phyloP scores from a whole-genome alignment of 306 rosid species.

The Trifolium fragiferum region DNA sequence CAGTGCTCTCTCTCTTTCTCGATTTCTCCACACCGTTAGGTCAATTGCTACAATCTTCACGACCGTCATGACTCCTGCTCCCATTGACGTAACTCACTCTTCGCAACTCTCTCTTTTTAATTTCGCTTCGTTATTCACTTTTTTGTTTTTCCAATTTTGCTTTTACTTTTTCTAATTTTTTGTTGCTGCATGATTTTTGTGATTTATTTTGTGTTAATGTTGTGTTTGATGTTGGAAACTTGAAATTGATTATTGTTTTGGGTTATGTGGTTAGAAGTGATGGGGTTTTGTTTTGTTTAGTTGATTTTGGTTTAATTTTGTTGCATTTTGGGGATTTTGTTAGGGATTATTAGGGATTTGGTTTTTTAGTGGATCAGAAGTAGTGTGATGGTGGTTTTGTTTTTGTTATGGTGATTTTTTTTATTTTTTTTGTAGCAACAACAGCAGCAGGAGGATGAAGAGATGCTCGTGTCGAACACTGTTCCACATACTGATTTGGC shows the following conservation, averaged over 20 bases:
- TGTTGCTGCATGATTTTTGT: slow-evolving; percentile 28
- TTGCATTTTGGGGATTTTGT: slow-evolving; percentile 51
- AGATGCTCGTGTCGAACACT: slow-evolving; percentile 84
- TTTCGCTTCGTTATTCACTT: slow-evolving; percentile 32
- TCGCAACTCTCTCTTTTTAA: slow-evolving; percentile 30
- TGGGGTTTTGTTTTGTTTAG: slow-evolving; percentile 37
- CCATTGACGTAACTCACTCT: slow-evolving; percentile 69
- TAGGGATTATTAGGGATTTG: slow-evolving; percentile 38
- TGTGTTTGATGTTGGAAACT: slow-evolving; percentile 15
- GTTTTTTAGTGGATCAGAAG: slow-evolving; percentile 52
- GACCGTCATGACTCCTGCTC: slow-evolving; percentile 78
- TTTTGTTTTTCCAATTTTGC: slow-evolving; percentile 38
- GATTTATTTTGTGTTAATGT: slow-evolving; percentile 24
- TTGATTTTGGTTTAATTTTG: slow-evolving; percentile 46
- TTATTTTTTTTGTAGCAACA: slow-evolving; percentile 52
- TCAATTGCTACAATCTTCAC: slow-evolving; percentile 56
- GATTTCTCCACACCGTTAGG: slow-evolving; percentile 36
- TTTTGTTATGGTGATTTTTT: slow-evolving; percentile 29
- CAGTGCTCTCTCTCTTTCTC: slow-evolving; percentile 47
- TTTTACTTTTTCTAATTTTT: background rate
- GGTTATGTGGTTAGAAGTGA: slow-evolving; percentile 18
- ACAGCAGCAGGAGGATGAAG: slow-evolving; percentile 94
- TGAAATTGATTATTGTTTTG: slow-evolving; percentile 41
- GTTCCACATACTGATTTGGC: slow-evolving; percentile 81
- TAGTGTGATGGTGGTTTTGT: slow-evolving; percentile 40